Conservation (phyloP, 2,329 filamentous ascomycete genomes). For the Chrysoporthe deuterocubensis region DNA sequence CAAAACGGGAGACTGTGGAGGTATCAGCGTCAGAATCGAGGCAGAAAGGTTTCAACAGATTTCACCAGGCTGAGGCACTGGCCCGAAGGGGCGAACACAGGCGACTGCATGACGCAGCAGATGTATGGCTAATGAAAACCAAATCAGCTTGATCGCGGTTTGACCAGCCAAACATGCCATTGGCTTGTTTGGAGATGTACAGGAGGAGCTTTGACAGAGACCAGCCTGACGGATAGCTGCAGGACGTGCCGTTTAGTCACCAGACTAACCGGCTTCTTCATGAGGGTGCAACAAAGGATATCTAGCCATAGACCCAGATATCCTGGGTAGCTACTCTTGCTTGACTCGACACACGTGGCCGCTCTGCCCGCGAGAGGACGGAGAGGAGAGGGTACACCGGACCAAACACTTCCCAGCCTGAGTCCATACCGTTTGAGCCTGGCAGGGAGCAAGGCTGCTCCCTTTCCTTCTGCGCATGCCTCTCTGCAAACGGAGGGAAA, state of each 20-base stretch:
- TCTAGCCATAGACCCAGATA: conserved; percentile 40
- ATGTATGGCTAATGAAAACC: conserved; percentile 39
- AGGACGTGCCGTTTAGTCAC: conserved; percentile 49
- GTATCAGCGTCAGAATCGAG: conserved; percentile 37
- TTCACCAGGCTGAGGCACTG: conserved; percentile 40
- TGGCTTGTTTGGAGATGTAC: conserved; percentile 45
- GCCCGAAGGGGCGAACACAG: conserved; percentile 46
- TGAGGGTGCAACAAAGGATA: conserved; percentile 52
- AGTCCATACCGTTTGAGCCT: conserved; percentile 5
- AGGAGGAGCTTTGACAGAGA: conserved; percentile 45
- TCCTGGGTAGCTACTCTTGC: conserved; percentile 42
- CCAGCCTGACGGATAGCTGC: conserved; percentile 50
- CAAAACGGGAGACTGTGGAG: conserved; percentile 16
- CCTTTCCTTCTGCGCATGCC: conserved; percentile 26
- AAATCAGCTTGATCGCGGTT: conserved; percentile 48
- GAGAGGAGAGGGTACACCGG: conserved; percentile 16
- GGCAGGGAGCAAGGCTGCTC: conserved; percentile 22
- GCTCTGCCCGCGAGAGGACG: conserved; percentile 35
- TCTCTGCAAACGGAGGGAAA: conserved; percentile 28
- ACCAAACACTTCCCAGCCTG: conserved; percentile 17
- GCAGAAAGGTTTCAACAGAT: conserved; percentile 46
- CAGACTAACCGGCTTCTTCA: conserved; percentile 42
- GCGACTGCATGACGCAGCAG: conserved; percentile 45
- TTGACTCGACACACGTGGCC: conserved; percentile 62
- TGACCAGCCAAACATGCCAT: conserved; percentile 46